Evolutionary conservation across 768 basidiomycete genomes (phyloP).

Genomic region (Sarcodon sp.): DNA sequence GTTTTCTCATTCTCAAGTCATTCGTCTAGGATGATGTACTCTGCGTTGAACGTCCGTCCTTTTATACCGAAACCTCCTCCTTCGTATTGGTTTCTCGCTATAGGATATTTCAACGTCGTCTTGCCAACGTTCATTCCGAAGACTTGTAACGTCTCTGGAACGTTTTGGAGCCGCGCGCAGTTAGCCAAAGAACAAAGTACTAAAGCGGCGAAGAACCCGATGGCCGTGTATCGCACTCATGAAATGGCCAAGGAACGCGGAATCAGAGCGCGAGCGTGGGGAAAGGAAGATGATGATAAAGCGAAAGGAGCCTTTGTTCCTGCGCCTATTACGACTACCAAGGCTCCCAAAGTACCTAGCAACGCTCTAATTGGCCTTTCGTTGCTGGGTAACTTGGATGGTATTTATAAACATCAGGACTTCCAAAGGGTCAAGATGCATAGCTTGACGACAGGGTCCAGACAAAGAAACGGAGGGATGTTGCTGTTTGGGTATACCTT

Average conservation of each 20-base stretch:
- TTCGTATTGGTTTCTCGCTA: slow-evolving; percentile 76
- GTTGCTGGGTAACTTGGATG: slow-evolving; percentile 76
- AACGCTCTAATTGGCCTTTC: slow-evolving; percentile 66
- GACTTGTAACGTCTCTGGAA: slow-evolving; percentile 21
- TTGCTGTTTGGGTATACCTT: slow-evolving; percentile 77
- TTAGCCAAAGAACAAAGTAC: slow-evolving; percentile 57
- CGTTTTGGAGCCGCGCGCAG: slow-evolving; percentile 68
- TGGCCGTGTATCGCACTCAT: slow-evolving; percentile 46
- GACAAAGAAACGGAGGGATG: slow-evolving; percentile 70
- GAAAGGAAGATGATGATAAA: slow-evolving; percentile 62
- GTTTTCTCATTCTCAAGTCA: background rate
- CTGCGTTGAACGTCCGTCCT: slow-evolving; percentile 69
- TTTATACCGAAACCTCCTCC: slow-evolving; percentile 23
- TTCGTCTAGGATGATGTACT: slow-evolving; percentile 61
- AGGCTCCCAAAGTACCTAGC: slow-evolving; percentile 30
- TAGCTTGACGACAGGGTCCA: slow-evolving; percentile 70
- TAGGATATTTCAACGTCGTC: slow-evolving; percentile 73
- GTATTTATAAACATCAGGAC: slow-evolving; percentile 56
- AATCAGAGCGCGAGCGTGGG: slow-evolving; percentile 50
- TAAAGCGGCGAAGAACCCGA: slow-evolving; percentile 46
- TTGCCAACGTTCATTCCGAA: slow-evolving; percentile 62
- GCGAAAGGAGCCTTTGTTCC: slow-evolving; percentile 28
- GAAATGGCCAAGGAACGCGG: slow-evolving; percentile 58
- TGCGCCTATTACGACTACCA: slow-evolving; percentile 12
- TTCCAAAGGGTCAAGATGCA: slow-evolving; percentile 49